Conservation (phyloP, 2,329 filamentous ascomycete genomes). For the Claviceps pusilla region DNA sequence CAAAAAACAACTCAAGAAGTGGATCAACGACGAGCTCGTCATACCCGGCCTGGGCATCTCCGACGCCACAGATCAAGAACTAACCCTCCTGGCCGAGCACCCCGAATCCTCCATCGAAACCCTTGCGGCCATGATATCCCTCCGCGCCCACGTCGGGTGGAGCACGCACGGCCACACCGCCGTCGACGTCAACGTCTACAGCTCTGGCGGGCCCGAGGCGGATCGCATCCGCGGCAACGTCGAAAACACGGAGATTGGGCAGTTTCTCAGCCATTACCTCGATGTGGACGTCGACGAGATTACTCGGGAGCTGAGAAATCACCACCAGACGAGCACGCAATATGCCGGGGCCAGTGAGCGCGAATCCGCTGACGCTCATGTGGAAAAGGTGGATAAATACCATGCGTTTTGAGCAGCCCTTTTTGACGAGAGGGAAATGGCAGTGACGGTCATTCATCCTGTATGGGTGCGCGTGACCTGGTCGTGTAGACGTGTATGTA, state of each 20-base stretch:
- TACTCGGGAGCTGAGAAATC: conserved; percentile 57
- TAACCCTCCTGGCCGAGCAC: conserved; percentile 46
- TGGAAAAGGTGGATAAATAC: neutral
- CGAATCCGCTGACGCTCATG: neutral
- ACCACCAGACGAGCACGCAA: conserved; percentile 35
- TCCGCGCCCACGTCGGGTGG: conserved; percentile 84
- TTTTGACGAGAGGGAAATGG: neutral
- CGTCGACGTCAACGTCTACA: conserved; percentile 94
- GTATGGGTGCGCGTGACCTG: no score
- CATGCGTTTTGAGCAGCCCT: neutral
- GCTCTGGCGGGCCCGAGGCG: conserved; percentile 51
- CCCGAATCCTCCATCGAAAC: conserved; percentile 38
- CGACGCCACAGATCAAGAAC: conserved; percentile 57
- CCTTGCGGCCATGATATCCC: conserved; percentile 75
- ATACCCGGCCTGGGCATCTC: conserved; percentile 58
- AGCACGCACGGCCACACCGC: conserved; percentile 84
- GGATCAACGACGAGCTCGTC: conserved; percentile 55
- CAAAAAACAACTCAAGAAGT: conserved; percentile 36
- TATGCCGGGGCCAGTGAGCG: no score
- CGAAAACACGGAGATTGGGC: conserved; percentile 85
- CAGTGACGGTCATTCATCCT: no score
- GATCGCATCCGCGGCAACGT: conserved; percentile 64
- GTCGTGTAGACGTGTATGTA: neutral
- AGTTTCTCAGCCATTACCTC: conserved; percentile 67
- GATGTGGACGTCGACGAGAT: conserved; percentile 64